Base-by-base conservation (phyloP, 1,284 basidiomycete species). In the Fomitopsis schrenkii region DNA sequence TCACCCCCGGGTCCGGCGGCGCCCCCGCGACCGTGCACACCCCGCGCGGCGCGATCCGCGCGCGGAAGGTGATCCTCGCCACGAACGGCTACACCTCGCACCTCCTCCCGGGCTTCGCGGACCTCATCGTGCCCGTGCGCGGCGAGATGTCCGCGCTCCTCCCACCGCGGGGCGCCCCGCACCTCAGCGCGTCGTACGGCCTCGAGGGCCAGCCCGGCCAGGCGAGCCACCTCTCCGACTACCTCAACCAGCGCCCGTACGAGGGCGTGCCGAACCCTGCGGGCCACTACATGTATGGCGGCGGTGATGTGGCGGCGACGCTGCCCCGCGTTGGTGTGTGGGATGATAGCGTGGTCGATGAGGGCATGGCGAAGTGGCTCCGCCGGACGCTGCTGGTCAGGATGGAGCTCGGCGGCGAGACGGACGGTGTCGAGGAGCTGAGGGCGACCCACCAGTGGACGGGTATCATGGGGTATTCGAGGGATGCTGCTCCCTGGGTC, bases 31-130 rank as follows among this genome's bases (percentile, higher is more conserved):
- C 17, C 62, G 38, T 80, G 38, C 69, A 67, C 2, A 92, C 91
- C 0, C 77, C 82, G 1, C 80, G 77, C 53, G 89, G 90, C 2
- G 63, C 66, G 14, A 74, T 91, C 48, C 73, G 70, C 5, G 74
- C 89, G 0, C 74, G 72, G 3, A 88, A 90, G 65, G 76, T 94
- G 53, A 76, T 94, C 2, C 91, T 94, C 70, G 88, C 90, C 0
- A 93, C 91, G 2, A 94, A 94, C 71, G 91, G 80, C 36, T 92
- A 91, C 79, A 77, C 79, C 4, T 83, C 88, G 0, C 83, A 88
- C 67, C 84, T 94, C 26, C 74, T 91, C 58, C 64, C 70, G 19
- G 71, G 73, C 1, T 68, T 80, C 63, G 77, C 77, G 46, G 71
- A 71, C 55, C 80, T 78, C 60, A 75, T 85, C 59, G 71, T 86